Evolutionary conservation across 768 basidiomycete genomes (phyloP), one percentile per base, ranked within the genome.

Genomic region (Leccinum subgranulosum): DNA sequence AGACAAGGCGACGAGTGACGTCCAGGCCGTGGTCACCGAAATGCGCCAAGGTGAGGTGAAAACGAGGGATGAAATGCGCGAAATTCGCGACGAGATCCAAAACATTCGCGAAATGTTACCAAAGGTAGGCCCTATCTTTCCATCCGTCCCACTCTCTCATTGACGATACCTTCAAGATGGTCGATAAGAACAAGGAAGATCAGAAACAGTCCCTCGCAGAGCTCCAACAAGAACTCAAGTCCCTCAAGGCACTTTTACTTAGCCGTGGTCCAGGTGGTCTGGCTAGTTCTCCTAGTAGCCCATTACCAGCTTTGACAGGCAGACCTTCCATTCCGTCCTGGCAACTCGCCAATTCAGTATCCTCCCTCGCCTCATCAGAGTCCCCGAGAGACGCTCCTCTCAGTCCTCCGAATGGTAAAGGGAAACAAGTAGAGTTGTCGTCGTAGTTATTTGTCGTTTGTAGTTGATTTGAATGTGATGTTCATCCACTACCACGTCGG

Each of bases 191-290:
- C 69, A 91, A 93, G 69, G 88, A 92, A 54, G 81, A 83, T 14
- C 94, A 97, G 72, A 81, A 84, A 21, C 85, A 88, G 58, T 91
- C 93, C 1, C 79, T 98, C 14, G 75, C 81, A 53, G 96, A 98
- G 64, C 79, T 98, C 12, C 94, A 97, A 65, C 87, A 93, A 63
- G 96, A 98, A 69, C 81, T 98, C 66, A 94, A 94, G 68, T 98
- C 95, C 0, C 77, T 98, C 59, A 98, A 98, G 71, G 85, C 94
- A 0, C 80, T 98, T 25, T 76, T 98, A 8, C 79, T 95, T 8
- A 91, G 84, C 61, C 84, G 90, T 33, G 84, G 88, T 6, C 77
- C 87, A 6, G 41, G 60, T n/a, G 72, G 73, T 19, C 66, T 77
- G 29, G 64, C 84, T 2, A 79, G 76, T 60, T 76, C 79, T 21